Evolutionary conservation across 768 basidiomycete genomes (phyloP).

Genomic region (Cantharellus cinnabarinus): DNA sequence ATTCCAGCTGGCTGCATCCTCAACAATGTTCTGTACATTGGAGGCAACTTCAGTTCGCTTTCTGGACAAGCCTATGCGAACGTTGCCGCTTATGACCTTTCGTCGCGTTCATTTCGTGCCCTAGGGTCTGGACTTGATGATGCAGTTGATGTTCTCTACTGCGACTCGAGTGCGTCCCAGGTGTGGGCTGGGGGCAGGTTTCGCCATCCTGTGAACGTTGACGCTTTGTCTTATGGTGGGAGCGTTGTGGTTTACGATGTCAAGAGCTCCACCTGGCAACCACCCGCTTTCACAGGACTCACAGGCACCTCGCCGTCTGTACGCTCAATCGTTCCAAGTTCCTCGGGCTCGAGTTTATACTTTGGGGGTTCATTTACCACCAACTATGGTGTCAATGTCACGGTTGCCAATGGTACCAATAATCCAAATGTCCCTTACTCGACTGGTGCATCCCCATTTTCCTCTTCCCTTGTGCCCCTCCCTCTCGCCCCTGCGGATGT

Average conservation of each 20-base stretch:
- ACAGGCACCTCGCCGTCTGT: slow-evolving; percentile 50
- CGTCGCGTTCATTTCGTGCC: slow-evolving; percentile 34
- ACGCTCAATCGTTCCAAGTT: slow-evolving; percentile 51
- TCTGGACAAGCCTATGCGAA: slow-evolving; percentile 39
- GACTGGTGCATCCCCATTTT: slow-evolving; percentile 61
- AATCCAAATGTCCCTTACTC: slow-evolving; percentile 79
- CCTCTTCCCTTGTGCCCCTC: slow-evolving; percentile 73
- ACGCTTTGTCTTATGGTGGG: slow-evolving; percentile 28
- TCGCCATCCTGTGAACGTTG: slow-evolving; percentile 10
- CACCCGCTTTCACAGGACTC: slow-evolving; percentile 66
- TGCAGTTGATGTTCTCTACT: slow-evolving; percentile 50
- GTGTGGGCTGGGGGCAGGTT: slow-evolving; percentile 70
- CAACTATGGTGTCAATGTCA: slow-evolving; percentile 33
- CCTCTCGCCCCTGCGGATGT: slow-evolving; percentile 37
- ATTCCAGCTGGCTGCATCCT: slow-evolving; percentile 58
- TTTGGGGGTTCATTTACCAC: slow-evolving; percentile 81
- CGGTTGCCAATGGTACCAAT: slow-evolving; percentile 37
- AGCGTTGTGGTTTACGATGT: slow-evolving; percentile 49
- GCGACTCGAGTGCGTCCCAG: slow-evolving; percentile 42
- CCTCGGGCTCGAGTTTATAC: slow-evolving; percentile 52
- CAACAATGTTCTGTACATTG: slow-evolving; percentile 51
- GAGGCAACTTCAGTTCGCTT: slow-evolving; percentile 65
- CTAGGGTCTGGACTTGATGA: slow-evolving; percentile 57
- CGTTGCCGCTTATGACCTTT: slow-evolving; percentile 52
- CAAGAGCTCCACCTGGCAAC: slow-evolving; percentile 44